These are phyloP conservation scores for Podospora didyma DNA, from an alignment of 495 filamentous ascomycete species.

Conservation along the genomic window DNA sequence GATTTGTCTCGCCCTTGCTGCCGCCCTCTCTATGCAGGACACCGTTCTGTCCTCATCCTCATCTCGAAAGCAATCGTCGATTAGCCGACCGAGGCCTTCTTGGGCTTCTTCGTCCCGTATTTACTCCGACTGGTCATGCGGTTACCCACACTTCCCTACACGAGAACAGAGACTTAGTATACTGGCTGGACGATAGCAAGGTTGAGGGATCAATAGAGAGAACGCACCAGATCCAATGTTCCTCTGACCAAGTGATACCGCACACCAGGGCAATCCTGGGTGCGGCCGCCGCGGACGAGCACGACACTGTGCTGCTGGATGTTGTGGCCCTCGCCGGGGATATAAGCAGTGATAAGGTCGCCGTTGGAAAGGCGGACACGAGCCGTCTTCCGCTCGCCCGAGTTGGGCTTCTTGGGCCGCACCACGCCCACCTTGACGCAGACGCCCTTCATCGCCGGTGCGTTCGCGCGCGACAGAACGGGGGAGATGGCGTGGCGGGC, in stretches of 20 bases:
- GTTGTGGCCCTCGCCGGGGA: constrained; percentile 97
- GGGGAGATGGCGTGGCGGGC: constrained; percentile 83
- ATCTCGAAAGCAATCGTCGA: not conserved
- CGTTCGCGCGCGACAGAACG: constrained; percentile 61
- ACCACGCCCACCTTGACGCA: constrained; percentile 88
- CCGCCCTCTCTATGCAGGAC: too few species aligned
- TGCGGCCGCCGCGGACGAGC: constrained; percentile 81
- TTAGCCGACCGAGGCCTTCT: constrained; percentile 55
- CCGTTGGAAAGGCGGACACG: constrained; percentile 85
- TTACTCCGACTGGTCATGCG: constrained; percentile 83
- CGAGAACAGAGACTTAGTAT: not conserved
- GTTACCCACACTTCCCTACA: constrained; percentile 83
- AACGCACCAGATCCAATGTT: constrained; percentile 86
- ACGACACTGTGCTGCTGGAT: constrained; percentile 98
- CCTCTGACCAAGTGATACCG: constrained; percentile 90
- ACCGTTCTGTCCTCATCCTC: not conserved
- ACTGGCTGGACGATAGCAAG: not conserved
- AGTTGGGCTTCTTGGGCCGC: constrained; percentile 98
- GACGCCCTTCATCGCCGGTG: constrained; percentile 88
- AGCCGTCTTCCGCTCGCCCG: constrained; percentile 87
- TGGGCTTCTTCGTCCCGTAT: constrained; percentile 98
- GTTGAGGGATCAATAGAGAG: not conserved
- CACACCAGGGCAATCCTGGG: constrained; percentile 98
- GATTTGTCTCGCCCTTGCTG: too few species aligned
- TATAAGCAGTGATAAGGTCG: constrained; percentile 82